Base-by-base conservation (phyloP, 371 early-diverging fungal species). In the Lichtheimia corymbifera region DNA sequence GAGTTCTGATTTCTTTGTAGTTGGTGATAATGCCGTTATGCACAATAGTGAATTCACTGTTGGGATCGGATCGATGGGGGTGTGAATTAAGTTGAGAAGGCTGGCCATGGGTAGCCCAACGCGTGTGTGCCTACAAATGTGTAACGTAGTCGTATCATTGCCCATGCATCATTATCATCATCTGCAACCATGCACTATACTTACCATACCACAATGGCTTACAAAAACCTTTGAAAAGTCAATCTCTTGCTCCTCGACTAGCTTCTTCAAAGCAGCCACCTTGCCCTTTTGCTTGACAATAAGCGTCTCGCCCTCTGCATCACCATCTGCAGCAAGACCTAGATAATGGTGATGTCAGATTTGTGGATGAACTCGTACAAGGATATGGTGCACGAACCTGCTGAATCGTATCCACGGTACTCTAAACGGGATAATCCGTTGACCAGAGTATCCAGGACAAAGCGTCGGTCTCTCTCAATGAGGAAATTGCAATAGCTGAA, bases 1-100 rank as follows among this genome's bases (percentile, higher is more conserved):
- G 86, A 17, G 93, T 91, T 70, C 90, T 88, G 68, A 99, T 82
- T 74, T 95, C 96, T 81, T 94, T 94, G 86, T 94, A 97, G 89
- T 99, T 99, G 73, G 97, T 97, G 67, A 99, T 97, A 79, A 99
- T 99, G 64, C 99, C 99, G 74, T 99, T 99, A 86, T 99, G 99
- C 22, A 99, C 98, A 41, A 91, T 85, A 53, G 88, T 86, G 76
- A 99, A 99, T 74, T 93, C 93, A 67, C 88, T 88, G 55, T 83
- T 83, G 63, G 35, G 11, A 80, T 97, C 95, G 44, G 95, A 94
- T 59, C 95, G 90, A 76, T 97, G 95, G 30, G 99, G 99, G 76
- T 99, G 99, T 18, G 91, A 91, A 86, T 99, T 99, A 59, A 83
- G 71, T 41, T 88, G 87, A 49, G 91, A 91, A 25, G 98, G 97